These are phyloP conservation scores for Berkeleyomyces rouxiae DNA, from an alignment of 2,329 filamentous ascomycete species.

Conservation along the genomic window DNA sequence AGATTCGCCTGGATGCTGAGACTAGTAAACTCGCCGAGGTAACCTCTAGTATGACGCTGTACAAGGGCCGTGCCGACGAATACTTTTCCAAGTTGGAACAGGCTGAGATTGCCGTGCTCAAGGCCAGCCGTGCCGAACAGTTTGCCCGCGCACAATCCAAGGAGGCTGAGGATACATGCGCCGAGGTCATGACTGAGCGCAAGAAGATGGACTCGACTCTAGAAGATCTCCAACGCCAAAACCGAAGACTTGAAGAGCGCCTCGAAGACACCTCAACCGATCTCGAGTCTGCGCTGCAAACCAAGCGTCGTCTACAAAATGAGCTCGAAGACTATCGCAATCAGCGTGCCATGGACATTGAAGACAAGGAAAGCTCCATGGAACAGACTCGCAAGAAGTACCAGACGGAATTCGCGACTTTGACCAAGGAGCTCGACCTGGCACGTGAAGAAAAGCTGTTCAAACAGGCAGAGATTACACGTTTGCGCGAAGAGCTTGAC, in stretches of 20 bases:
- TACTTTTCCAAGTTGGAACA: slow-evolving; percentile 97
- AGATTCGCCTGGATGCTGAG: slow-evolving; percentile 83
- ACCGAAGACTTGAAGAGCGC: slow-evolving; percentile 77
- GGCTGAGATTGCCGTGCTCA: slow-evolving; percentile 86
- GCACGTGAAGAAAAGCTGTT: slow-evolving; percentile 77
- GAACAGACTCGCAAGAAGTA: slow-evolving; percentile 98
- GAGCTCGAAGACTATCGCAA: slow-evolving; percentile 95
- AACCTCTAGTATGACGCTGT: slow-evolving; percentile 65
- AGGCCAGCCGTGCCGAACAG: slow-evolving; percentile 79
- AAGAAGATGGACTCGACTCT: slow-evolving; percentile 77
- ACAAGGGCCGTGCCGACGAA: slow-evolving; percentile 84
- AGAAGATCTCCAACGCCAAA: slow-evolving; percentile 79
- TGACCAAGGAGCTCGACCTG: slow-evolving; percentile 84
- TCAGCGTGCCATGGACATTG: slow-evolving; percentile 86
- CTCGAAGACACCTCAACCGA: slow-evolving; percentile 86
- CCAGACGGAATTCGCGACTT: slow-evolving; percentile 73
- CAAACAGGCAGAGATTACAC: slow-evolving; percentile 72
- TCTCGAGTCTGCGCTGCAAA: slow-evolving; percentile 66
- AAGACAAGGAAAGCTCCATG: slow-evolving; percentile 90
- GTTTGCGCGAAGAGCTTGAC: slow-evolving; percentile 88
- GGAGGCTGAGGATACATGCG: slow-evolving; percentile 83
- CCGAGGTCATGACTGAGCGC: slow-evolving; percentile 77
- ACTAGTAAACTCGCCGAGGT: slow-evolving; percentile 72
- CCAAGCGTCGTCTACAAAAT: slow-evolving; percentile 87
- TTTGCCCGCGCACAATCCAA: slow-evolving; percentile 81